phyloP scores from a whole-genome alignment of 192 early-diverging fungal genomes.

The Spizellomyces sp. region DNA sequence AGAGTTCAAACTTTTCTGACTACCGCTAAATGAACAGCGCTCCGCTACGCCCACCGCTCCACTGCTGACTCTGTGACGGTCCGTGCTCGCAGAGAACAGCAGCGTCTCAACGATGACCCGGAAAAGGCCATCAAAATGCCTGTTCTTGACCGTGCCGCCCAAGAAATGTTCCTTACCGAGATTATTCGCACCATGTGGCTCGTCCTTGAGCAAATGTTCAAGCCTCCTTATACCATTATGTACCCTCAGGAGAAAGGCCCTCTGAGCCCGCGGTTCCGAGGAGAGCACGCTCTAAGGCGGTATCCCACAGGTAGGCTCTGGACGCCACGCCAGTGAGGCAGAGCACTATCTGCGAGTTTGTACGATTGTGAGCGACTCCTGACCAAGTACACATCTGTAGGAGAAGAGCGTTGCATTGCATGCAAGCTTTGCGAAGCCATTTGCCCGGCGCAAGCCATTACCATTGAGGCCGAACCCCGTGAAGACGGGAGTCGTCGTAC shows the following conservation, averaged over 20 bases:
- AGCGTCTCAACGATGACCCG: conserved; percentile 17
- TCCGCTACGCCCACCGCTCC: conserved; percentile 22
- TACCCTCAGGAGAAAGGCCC: conserved; percentile 97
- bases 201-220: conserved; percentile 90
- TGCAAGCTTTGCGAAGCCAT: conserved; percentile 98
- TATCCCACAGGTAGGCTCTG: conserved; percentile 80
- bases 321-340: no score
- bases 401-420: conserved; percentile 98
- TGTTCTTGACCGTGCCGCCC: conserved; percentile 62
- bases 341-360: no score
- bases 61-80: conserved; percentile 24
- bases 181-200: conserved; percentile 89
- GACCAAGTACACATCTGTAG: conserved; percentile 40
- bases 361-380: not conserved
- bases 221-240: conserved; percentile 93
- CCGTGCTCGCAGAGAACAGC: conserved; percentile 25
- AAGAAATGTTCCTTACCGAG: conserved; percentile 89
- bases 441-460: conserved; percentile 97
- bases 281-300: conserved; percentile 93
- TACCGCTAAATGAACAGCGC: not conserved
- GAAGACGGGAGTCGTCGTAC: conserved; percentile 93
- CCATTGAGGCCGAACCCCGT: conserved; percentile 95
- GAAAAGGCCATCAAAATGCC: conserved; percentile 26
- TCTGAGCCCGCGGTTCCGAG: conserved; percentile 89
- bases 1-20: no score